Conservation (phyloP, 140 eudicot genomes). For the Stevia rebaudiana region DNA sequence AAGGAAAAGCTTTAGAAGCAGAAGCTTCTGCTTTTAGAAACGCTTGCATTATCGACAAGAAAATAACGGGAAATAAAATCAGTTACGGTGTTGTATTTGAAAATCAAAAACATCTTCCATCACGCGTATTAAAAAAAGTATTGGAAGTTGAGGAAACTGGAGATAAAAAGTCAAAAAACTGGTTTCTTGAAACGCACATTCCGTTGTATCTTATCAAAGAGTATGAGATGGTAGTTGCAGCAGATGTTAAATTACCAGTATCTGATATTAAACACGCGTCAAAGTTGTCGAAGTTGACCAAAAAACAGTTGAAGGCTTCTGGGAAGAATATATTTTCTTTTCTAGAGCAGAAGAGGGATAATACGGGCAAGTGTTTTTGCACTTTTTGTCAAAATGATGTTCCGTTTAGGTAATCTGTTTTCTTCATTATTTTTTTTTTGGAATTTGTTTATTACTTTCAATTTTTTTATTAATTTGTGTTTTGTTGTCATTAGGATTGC, state of each 20-base stretch:
- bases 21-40: slow-evolving; percentile 86
- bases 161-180: slow-evolving; percentile 60
- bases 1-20: slow-evolving; percentile 79
- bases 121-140: slow-evolving; percentile 69
- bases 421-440: background rate
- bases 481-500: slow-evolving; percentile 51
- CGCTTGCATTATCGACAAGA: slow-evolving; percentile 68
- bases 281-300: slow-evolving; percentile 35
- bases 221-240: slow-evolving; percentile 41
- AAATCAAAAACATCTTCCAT: slow-evolving; percentile 83
- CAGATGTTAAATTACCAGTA: slow-evolving; percentile 8
- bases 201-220: slow-evolving; percentile 85
- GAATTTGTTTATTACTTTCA: background rate
- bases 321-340: slow-evolving; percentile 52
- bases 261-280: slow-evolving; percentile 26
- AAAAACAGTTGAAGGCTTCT: slow-evolving; percentile 50
- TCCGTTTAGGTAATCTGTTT: slow-evolving; percentile 43
- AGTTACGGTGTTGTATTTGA: slow-evolving; percentile 71
- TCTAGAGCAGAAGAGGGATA: slow-evolving; percentile 61
- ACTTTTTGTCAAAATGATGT: slow-evolving; percentile 62
- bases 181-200: slow-evolving; percentile 70
- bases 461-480: slow-evolving; percentile 21
- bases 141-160: slow-evolving; percentile 54
- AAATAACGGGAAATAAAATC: slow-evolving; percentile 43
- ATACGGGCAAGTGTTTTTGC: slow-evolving; percentile 40